Evolutionary conservation across 257 asterid genomes (phyloP), one percentile per base, ranked within the genome.

Genomic region (Solanum paucissectum): DNA sequence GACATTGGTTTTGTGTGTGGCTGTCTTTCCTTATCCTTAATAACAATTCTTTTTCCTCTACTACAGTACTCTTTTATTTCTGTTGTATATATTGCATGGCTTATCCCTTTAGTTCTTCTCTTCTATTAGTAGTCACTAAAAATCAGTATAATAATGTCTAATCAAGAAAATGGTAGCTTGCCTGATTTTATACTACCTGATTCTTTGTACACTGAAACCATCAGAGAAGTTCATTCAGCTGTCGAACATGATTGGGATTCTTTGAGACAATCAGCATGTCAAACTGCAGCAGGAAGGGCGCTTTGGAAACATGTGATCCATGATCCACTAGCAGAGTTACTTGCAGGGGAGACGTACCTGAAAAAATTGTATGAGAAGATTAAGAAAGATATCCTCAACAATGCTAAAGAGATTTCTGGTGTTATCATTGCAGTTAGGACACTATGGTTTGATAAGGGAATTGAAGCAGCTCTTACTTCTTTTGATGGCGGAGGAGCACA

Each of bases 261-360:
- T 9, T 90, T 93, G 49, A 87, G 97, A 66, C 91, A 92, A 60
- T 97, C 99, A 0, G 98, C 98, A 10, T 95, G 98, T 90, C 99
- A 97, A 93, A 95, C 98, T 5, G 99, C 99, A 4, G 98, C 99
- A 2, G 99, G 97, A 18, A 89, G 99, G 33, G 99, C 99, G 20
- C 88, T 95, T 91, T 97, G 99, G 99, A 95, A 92, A 89, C 95
- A 91, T 60, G 98, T 90, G 87, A 88, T 93, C 64, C 90, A 93
- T 37, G 99, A 97, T 90, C 97, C 96, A 10, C 75, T 97, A 71
- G 98, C 99, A 0, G 98, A 92, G 94, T 69, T 97, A n/a, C 94
- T 97, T 23, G 98, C 99, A 0, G 99, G 99, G 6, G 98, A 95
- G 94, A 89, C 90, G 14, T 92, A 92, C 94, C 91, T 97, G 89